Conservation (phyloP, 495 filamentous ascomycete genomes). For the Elasticomyces elasticus region DNA sequence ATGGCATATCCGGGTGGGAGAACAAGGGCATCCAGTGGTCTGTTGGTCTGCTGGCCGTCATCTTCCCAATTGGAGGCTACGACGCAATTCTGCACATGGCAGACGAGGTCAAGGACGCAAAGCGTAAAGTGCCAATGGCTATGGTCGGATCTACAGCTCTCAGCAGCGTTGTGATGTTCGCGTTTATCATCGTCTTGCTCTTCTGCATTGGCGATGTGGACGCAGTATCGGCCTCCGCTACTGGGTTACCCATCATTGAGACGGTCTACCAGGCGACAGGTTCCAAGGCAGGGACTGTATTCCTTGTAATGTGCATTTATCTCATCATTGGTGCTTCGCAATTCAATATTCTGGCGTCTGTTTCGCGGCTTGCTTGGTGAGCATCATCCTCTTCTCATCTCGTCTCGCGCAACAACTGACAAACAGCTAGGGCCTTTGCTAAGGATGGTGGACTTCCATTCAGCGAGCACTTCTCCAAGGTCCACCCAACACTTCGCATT, state of each 20-base stretch:
- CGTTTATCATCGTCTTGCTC: conserved; percentile 8
- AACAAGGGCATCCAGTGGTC: conserved; percentile 11
- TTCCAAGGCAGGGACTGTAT: conserved; percentile 36
- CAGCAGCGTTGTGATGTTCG: conserved; percentile 17
- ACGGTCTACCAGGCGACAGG: conserved; percentile 41
- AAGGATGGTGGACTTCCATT: conserved; percentile 51
- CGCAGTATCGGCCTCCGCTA: conserved; percentile 23
- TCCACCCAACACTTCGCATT: conserved; percentile 36
- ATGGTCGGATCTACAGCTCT: conserved; percentile 10
- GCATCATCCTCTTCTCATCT: neutral
- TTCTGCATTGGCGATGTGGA: conserved; percentile 27
- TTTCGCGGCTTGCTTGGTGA: conserved; percentile 44
- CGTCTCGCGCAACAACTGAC: neutral
- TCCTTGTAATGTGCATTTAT: conserved; percentile 39
- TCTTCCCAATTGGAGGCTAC: conserved; percentile 7
- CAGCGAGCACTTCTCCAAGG: conserved; percentile 24
- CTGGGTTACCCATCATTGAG: conserved; percentile 45
- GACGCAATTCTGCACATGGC: conserved; percentile 8
- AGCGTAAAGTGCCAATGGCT: conserved; percentile 3
- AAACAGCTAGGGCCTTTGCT: conserved; percentile 39
- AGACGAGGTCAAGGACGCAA: conserved; percentile 11
- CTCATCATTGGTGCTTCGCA: conserved; percentile 36
- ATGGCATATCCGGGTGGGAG: conserved; percentile 3
- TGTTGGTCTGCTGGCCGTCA: conserved; percentile 9
- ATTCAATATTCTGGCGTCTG: conserved; percentile 43